These are phyloP conservation scores for Hygrophorus russula DNA, from an alignment of 768 basidiomycete species.

Conservation along the genomic window DNA sequence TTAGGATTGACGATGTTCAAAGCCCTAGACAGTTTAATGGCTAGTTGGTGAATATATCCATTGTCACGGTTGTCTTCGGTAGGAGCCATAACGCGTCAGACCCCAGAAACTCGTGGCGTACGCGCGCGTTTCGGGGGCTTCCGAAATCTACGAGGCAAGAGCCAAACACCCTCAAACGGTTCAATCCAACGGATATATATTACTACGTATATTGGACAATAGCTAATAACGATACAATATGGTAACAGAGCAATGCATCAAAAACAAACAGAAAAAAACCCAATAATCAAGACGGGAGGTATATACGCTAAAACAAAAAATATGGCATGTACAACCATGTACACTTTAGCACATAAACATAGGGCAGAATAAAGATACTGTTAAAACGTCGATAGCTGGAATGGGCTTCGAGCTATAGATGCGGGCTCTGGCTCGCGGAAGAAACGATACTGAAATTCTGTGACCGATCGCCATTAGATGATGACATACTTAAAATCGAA, in stretches of 20 bases:
- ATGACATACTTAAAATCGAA: background rate
- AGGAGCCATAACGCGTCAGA: background rate
- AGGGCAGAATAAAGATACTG: background rate
- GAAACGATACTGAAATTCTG: conserved; percentile 60
- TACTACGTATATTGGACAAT: background rate
- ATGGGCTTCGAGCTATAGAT: conserved; percentile 31
- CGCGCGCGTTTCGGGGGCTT: no score
- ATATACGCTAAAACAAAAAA: no score
- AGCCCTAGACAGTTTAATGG: conserved; percentile 70
- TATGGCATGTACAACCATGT: background rate
- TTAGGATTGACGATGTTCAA: conserved; percentile 79
- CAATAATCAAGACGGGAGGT: no score
- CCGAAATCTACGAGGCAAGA: conserved; percentile 1
- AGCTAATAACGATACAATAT: conserved; percentile 1
- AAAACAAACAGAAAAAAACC: no score
- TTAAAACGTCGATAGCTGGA: conserved; percentile 52
- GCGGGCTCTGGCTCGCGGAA: conserved; percentile 32
- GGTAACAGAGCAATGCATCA: no score
- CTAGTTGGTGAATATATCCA: conserved; percentile 56
- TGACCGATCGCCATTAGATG: background rate
- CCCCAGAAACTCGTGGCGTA: no score
- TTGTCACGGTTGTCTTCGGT: conserved; percentile 4
- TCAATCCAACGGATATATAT: no score
- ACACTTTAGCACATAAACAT: background rate
- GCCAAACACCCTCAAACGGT: no score